Percentiles rank a stretch among this genome's conserved stretches.
Conservation (phyloP, 257 asterid species). For the Solanum appendiculatum region DNA sequence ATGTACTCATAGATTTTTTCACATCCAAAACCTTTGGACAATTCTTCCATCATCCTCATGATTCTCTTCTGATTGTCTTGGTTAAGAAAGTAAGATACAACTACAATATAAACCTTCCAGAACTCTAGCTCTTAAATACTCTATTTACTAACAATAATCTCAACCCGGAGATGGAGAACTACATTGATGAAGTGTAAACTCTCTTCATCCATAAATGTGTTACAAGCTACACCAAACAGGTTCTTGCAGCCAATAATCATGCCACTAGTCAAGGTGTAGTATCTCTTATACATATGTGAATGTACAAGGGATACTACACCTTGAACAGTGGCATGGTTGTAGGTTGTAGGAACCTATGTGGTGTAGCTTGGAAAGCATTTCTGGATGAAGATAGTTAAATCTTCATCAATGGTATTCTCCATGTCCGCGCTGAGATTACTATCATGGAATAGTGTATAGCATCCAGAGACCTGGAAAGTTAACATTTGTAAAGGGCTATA, state of each 20-base stretch:
- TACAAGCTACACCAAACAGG: neutral
- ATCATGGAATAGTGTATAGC: neutral
- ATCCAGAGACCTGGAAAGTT: neutral
- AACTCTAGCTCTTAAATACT: too few relatives aligned
- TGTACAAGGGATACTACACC: neutral
- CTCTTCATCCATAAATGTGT: neutral
- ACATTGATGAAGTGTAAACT: neutral
- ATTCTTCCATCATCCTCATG: neutral
- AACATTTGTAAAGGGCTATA: neutral
- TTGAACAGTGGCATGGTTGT: neutral
- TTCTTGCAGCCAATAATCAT: neutral
- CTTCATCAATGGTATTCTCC: neutral
- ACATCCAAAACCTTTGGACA: neutral
- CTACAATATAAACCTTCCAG: neutral
- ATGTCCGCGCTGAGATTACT: neutral
- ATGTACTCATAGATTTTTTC: neutral
- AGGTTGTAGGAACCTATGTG: neutral
- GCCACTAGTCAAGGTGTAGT: neutral
- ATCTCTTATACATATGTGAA: too few relatives aligned
- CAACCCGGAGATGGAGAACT: neutral
- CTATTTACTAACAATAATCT: too few relatives aligned
- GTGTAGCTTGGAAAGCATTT: neutral
- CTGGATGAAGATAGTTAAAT: too few relatives aligned
- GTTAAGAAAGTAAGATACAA: neutral
- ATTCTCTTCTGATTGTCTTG: neutral